Evolutionary conservation across 805 yeast species (phyloP).

Genomic region (Scheffersomyces ergatensis): DNA sequence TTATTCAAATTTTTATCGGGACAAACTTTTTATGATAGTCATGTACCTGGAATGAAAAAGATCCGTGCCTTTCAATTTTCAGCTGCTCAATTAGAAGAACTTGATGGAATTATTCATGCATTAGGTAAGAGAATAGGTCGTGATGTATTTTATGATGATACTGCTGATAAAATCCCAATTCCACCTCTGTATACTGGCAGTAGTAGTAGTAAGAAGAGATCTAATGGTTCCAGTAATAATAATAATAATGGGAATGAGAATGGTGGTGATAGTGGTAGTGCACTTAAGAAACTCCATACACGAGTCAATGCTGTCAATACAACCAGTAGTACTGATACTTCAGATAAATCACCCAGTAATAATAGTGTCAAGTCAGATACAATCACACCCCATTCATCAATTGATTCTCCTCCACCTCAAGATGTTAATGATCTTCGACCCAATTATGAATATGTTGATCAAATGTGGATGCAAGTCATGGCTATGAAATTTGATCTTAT

Average conservation of each 20-base stretch:
- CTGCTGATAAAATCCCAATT: neutral
- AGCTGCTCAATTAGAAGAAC: constrained; percentile 9
- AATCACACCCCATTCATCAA: constrained; percentile 1
- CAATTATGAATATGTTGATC: constrained; percentile 18
- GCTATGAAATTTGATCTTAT: constrained; percentile 15
- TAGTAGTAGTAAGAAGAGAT: neutral
- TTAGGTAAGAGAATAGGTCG: constrained; percentile 2
- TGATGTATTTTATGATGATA: constrained; percentile 8
- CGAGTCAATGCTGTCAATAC: neutral
- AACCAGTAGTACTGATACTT: neutral
- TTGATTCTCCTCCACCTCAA: constrained; percentile 2
- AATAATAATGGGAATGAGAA: neutral
- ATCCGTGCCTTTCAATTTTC: constrained; percentile 14
- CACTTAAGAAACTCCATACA: too few species aligned
- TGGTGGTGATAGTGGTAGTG: neutral
- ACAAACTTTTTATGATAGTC: constrained; percentile 4
- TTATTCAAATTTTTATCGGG: constrained; percentile 20
- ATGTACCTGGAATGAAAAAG: constrained; percentile 2
- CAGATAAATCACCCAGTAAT: neutral
- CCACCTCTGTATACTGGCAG: neutral
- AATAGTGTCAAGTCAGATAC: neutral
- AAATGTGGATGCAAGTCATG: constrained; percentile 25
- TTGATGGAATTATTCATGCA: constrained; percentile 2
- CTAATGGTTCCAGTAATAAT: neutral
- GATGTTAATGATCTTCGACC: neutral